phyloP scores from a whole-genome alignment of 2,329 filamentous ascomycete species.

The Monilinia laxa region DNA sequence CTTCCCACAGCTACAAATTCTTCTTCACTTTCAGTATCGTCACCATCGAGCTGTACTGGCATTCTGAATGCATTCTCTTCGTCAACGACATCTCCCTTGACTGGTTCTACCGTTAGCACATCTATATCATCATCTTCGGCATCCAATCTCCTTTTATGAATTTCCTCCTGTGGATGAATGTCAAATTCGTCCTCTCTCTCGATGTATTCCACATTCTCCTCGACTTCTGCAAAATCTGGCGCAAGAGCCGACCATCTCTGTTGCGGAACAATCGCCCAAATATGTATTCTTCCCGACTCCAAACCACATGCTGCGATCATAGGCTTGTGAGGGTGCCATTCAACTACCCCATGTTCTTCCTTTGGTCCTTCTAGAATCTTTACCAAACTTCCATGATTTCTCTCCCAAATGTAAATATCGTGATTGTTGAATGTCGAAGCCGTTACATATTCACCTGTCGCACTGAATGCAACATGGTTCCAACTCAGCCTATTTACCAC shows the following conservation, averaged over 20 bases:
- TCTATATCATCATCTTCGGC: conserved; percentile 93
- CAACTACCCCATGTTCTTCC: conserved; percentile 92
- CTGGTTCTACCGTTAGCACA: conserved; percentile 73
- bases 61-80: conserved; percentile 71
- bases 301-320: conserved; percentile 88
- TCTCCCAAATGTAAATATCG: conserved; percentile 97
- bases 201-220: conserved; percentile 96
- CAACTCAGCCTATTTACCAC: conserved; percentile 92
- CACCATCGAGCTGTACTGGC: conserved; percentile 89
- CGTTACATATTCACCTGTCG: conserved; percentile 91
- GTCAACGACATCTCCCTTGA: conserved; percentile 58
- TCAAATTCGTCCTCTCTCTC: conserved; percentile 98
- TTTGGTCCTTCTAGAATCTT: conserved; percentile 97
- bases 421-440: conserved; percentile 98
- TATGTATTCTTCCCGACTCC: conserved; percentile 89
- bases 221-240: conserved; percentile 94
- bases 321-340: conserved; percentile 91
- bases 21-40: conserved; percentile 93
- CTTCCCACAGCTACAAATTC: conserved; percentile 69
- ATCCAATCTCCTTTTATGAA: conserved; percentile 86
- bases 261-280: conserved; percentile 93
- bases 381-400: conserved; percentile 86
- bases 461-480: conserved; percentile 96
- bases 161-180: conserved; percentile 91
- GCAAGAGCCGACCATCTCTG: conserved; percentile 97